A percentile compares a stretch with the other conserved stretches of the same genome.
These are phyloP conservation scores for Ilex asprella DNA, from an alignment of 257 asterid genomes.

Conservation along the genomic window DNA sequence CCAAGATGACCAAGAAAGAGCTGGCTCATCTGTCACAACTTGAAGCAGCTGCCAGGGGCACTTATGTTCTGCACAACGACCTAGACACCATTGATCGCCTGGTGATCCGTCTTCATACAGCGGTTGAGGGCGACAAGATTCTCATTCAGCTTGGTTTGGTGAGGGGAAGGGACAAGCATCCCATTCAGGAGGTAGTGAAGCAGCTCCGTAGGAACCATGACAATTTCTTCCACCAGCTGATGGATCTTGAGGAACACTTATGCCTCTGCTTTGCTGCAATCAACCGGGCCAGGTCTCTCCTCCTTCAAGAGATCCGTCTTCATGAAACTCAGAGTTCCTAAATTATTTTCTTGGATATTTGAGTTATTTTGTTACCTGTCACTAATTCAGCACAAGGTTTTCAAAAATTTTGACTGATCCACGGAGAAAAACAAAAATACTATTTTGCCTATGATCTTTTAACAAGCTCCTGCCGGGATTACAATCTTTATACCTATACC, in stretches of 20 bases:
- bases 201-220: constrained; percentile 56
- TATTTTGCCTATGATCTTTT: too few relatives aligned
- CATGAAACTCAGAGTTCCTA: constrained; percentile 16
- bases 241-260: constrained; percentile 82
- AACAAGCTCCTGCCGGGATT: too few relatives aligned
- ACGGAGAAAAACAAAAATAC: too few relatives aligned
- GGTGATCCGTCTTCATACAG: constrained; percentile 46
- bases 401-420: too few relatives aligned
- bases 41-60: constrained; percentile 70
- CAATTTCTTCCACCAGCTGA: constrained; percentile 47
- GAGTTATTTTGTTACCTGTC: too few relatives aligned
- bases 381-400: too few relatives aligned
- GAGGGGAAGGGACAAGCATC: constrained; percentile 58
- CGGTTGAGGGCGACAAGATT: constrained; percentile 47
- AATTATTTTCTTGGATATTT: background rate
- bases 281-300: constrained; percentile 62
- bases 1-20: constrained; percentile 39
- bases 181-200: constrained; percentile 60
- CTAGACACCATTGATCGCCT: constrained; percentile 67
- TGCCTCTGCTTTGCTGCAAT: constrained; percentile 72
- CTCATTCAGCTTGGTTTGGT: constrained; percentile 51
- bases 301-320: constrained; percentile 41
- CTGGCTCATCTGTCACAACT: constrained; percentile 52
- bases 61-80: constrained; percentile 58
- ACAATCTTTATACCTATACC: too few relatives aligned